Evolutionary conservation across 495 filamentous ascomycete species (phyloP), one percentile per base, ranked within the genome.

Genomic region (Hypoxylon lienhwacheense): DNA sequence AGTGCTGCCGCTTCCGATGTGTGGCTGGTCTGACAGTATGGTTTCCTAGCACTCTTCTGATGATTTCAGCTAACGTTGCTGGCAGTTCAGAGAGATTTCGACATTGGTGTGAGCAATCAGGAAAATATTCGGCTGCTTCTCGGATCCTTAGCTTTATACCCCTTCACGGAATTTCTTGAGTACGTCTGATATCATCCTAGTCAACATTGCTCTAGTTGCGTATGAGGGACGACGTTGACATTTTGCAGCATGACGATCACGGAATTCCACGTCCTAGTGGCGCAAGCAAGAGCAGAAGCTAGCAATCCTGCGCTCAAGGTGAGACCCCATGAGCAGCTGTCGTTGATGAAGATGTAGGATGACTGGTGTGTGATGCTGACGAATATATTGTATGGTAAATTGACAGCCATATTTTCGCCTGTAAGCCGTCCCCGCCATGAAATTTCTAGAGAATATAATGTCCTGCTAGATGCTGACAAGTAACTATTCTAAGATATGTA

Each of bases 21-120:
- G 84, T 65, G 83, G 75, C 15, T 95, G 89, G 89, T 78, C 87
- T 19, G 82, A 63, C 55, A 80, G 89, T 91, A 74, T 59, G 79
- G 26, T 21, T 43, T 24, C 15, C 12, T 34, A 17, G 37, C 1
- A 19, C 10, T 47, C n/a, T 53, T 20, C 22, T 7, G 10, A 12
- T 31, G 35, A 25, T 16, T 39, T 53, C 43, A 55, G n/a, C 43
- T 46, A 41, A 52, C 15, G 15, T 11, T 37, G 14, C n/a, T 36
- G 42, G 49, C 60, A 91, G 87, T 82, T 48, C 72, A 75, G 40
- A 77, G 83, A 53, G 79, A 81, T 31, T 75, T 78, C 46, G 77
- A 77, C 17, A 86, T 90, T 51, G 87, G 87, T 28, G 65, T 64
- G 4, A 73, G 73, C 12, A 88, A 86, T 52, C 66, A 76, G 47